These are phyloP conservation scores for Stylosanthes scabra DNA, from an alignment of 331 rosid species.

Conservation along the genomic window DNA sequence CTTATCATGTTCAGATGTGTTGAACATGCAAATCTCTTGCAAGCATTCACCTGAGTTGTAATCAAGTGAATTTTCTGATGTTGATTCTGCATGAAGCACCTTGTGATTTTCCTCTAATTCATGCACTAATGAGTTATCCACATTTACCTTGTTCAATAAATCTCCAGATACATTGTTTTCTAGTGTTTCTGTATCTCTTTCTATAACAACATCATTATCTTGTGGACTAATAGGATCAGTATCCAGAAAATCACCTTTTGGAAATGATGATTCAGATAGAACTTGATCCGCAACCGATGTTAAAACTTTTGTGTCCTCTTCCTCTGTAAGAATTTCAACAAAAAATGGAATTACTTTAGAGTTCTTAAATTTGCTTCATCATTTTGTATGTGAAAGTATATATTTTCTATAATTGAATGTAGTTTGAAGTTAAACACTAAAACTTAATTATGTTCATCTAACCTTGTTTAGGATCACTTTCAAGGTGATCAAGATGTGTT, in stretches of 20 bases:
- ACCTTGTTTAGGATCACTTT: slow-evolving; percentile 50
- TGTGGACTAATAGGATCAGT: slow-evolving; percentile 6
- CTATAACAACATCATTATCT: slow-evolving; percentile 29
- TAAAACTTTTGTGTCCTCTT: slow-evolving; percentile 29
- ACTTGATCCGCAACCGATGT: slow-evolving; percentile 21
- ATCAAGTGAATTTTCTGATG: slow-evolving; percentile 38
- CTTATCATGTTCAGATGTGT: slow-evolving; percentile 9
- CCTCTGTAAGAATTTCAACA: slow-evolving; percentile 39
- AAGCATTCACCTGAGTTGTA: slow-evolving; percentile 33
- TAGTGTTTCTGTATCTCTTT: slow-evolving; percentile 22
- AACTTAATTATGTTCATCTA: slow-evolving; percentile 3
- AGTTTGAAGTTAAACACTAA: not conserved
- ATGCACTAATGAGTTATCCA: slow-evolving; percentile 17
- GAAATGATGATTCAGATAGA: slow-evolving; percentile 31
- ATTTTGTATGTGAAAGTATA: slow-evolving; percentile 5
- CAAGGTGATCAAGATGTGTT: slow-evolving; percentile 39
- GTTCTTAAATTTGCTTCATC: slow-evolving; percentile 4
- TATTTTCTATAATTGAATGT: not conserved
- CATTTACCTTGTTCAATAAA: slow-evolving; percentile 32
- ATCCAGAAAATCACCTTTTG: slow-evolving; percentile 20
- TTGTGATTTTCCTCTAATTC: slow-evolving; percentile 45
- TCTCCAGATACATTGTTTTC: not conserved
- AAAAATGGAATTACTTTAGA: slow-evolving; percentile 5
- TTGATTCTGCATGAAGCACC: slow-evolving; percentile 45
- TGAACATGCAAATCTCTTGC: slow-evolving; percentile 27